Evolutionary conservation across 2,329 filamentous ascomycete species (phyloP).

Genomic region (Aspergillus unguis): DNA sequence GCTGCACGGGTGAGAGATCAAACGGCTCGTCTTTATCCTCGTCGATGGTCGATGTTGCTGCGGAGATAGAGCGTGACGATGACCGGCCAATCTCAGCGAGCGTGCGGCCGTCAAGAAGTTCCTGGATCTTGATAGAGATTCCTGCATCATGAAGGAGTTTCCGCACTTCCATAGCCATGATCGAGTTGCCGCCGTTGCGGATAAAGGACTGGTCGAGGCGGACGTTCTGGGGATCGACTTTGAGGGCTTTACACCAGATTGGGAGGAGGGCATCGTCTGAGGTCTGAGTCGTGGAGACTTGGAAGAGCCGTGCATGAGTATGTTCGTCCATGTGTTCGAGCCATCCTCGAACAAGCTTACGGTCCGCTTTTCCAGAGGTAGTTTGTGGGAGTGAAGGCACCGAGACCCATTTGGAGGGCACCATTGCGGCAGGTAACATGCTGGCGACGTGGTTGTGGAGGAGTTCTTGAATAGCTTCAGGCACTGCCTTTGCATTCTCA

Average conservation of each 20-base stretch:
- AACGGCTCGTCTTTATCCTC: not conserved
- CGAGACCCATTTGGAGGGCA: conserved; percentile 5
- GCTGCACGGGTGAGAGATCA: conserved; percentile 2
- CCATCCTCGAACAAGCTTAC: conserved; percentile 5
- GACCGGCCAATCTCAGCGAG: not conserved
- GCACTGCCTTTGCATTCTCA: not conserved
- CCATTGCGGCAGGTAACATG: conserved; percentile 4
- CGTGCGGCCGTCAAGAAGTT: not conserved
- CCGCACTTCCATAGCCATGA: conserved; percentile 9
- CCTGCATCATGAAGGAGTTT: not conserved
- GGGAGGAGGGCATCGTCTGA: not conserved
- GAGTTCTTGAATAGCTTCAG: not conserved
- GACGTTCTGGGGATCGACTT: not conserved
- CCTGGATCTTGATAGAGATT: not conserved
- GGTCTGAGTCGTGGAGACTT: not conserved
- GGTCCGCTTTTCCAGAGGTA: conserved; percentile 9
- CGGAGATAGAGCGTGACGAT: not conserved
- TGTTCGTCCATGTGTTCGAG: conserved; percentile 1
- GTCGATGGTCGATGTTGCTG: not conserved
- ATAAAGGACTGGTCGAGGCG: conserved; percentile 3
- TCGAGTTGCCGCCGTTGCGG: conserved; percentile 8
- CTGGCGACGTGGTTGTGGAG: not conserved
- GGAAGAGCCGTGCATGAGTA: not conserved
- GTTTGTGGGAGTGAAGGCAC: conserved; percentile 1
- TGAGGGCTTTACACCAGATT: not conserved